Evolutionary conservation across 2,329 filamentous ascomycete species (phyloP), one percentile per base, ranked within the genome.

Genomic region (Penicillium sclerotiorum): DNA sequence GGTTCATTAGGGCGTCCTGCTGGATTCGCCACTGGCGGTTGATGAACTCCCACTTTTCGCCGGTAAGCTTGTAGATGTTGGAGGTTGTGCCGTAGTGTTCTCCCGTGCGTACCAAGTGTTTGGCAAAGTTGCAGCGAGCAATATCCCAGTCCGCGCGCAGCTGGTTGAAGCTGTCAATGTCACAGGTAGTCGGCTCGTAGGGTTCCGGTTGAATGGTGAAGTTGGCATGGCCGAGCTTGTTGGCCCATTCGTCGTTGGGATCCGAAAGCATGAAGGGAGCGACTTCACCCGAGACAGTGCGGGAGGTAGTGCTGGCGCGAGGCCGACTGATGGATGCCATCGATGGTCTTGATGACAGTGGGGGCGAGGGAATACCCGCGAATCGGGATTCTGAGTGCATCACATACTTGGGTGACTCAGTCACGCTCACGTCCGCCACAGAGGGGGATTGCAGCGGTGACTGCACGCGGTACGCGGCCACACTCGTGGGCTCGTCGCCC

Each of bases 21-120:
- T 85, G 82, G 28, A 72, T 70, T 66, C 85, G 84, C 93, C 92
- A 96, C 49, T 79, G 74, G 2, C 77, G 77, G 66, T 96, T 89
- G 36, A 89, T 88, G 60, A 87, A 83, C 21, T 85, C 81, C 93
- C 93, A 96, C 70, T 97, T 97, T 53, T 88, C 82, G 69, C 94
- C 86, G 0, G 92, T 96, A 49, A 94, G 79, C 44, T 80, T 83
- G 73, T 92, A 96, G 48, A 89, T 94, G 68, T 90, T 94, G 46
- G 91, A 96, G 0, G 90, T 96, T 27, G 86, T 80, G 13, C 92
- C 91, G 61, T 95, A 95, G 72, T 96, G 90, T 71, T 96, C 92
- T 48, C 89, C 88, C 0, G 89, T 94, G 50, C 90, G 88, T 9
- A 90, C 88, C 17, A 95, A 82, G 64, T 96, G 92, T 69, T 92